phyloP scores from a whole-genome alignment of 305 asterid species.

The Rubia tinctorum region DNA sequence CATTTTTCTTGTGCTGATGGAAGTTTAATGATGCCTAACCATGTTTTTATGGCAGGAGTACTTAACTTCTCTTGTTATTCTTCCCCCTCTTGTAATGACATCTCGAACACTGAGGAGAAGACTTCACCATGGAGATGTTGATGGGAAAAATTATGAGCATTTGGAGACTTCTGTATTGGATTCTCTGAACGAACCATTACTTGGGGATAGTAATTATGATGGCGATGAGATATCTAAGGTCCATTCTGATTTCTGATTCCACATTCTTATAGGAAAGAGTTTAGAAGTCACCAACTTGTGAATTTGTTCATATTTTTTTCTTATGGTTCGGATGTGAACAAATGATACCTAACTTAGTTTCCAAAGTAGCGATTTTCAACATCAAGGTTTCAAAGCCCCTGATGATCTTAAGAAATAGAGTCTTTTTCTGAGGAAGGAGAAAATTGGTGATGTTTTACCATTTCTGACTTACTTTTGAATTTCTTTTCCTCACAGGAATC shows the following conservation, averaged over 20 bases:
- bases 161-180: conserved; percentile 54
- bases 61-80: neutral
- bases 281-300: neutral
- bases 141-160: conserved; percentile 59
- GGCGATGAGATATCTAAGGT: conserved; percentile 28
- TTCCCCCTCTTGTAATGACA: conserved; percentile 32
- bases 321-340: neutral
- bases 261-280: neutral
- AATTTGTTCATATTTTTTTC: neutral
- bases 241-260: conserved; percentile 6
- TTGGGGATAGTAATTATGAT: conserved; percentile 30
- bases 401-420: neutral
- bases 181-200: conserved; percentile 78
- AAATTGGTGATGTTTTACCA: neutral
- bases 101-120: conserved; percentile 79
- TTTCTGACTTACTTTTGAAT: neutral
- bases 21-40: neutral
- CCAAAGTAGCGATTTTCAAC: neutral
- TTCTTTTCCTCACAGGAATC: conserved; percentile 31
- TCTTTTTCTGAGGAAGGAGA: neutral
- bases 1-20: neutral
- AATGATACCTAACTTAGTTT: neutral
- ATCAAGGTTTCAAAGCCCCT: neutral
- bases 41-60: neutral
- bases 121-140: conserved; percentile 77